A percentile compares a stretch with the other conserved stretches of the same genome.
These are phyloP conservation scores for Solanum tarapatanum DNA, from an alignment of 257 asterid genomes.

Conservation along the genomic window DNA sequence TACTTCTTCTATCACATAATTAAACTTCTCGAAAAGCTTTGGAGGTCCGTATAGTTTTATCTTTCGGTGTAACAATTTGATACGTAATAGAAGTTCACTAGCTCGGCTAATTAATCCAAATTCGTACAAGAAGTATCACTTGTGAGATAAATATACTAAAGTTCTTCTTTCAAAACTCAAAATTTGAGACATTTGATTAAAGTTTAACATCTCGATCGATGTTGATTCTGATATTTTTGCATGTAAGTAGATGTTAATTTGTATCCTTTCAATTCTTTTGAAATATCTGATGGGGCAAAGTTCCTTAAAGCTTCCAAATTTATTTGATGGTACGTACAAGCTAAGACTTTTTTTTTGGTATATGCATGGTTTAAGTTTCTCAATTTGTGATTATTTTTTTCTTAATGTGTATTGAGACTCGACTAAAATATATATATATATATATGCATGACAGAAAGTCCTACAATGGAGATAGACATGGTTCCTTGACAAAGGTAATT, in stretches of 20 bases:
- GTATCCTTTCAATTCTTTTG: neutral
- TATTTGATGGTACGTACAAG: neutral
- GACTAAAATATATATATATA: no score
- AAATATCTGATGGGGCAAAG: neutral
- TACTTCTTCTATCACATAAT: neutral
- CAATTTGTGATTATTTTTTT: no score
- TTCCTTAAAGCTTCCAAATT: neutral
- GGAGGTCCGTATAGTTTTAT: neutral
- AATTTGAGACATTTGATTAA: neutral
- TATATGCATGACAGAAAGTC: no score
- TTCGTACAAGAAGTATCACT: accelerated
- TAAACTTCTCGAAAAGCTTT: neutral
- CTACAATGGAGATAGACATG: neutral
- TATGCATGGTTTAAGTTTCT: neutral
- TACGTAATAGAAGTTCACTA: neutral
- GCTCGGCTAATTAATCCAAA: neutral
- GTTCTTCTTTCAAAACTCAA: neutral
- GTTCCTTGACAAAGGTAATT: neutral
- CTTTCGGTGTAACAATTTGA: neutral
- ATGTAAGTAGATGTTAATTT: neutral
- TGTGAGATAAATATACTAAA: neutral
- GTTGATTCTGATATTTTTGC: neutral
- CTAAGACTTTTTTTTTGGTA: neutral
- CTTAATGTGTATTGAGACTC: no score
- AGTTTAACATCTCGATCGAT: neutral